These are phyloP conservation scores for Xylaria digitata DNA, from an alignment of 2,329 filamentous ascomycete species.

Conservation along the genomic window DNA sequence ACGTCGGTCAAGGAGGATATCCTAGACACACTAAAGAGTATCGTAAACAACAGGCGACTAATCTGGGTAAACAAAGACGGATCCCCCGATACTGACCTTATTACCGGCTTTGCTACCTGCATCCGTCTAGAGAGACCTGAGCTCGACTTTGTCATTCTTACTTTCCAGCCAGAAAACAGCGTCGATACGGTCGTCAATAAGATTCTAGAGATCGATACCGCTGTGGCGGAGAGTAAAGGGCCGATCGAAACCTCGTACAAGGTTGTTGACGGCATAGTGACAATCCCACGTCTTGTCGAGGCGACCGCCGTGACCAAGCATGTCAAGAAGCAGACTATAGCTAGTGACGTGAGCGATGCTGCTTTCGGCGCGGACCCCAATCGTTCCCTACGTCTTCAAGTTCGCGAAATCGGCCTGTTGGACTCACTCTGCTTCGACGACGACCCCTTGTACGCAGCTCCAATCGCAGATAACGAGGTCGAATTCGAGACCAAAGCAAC, in stretches of 20 bases:
- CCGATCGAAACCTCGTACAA: slow-evolving; percentile 26
- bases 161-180: slow-evolving; percentile 14
- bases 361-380: slow-evolving; percentile 18
- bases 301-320: slow-evolving; percentile 15
- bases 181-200: slow-evolving; percentile 9
- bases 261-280: slow-evolving; percentile 15
- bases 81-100: slow-evolving; percentile 23
- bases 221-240: slow-evolving; percentile 2
- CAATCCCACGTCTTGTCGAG: slow-evolving; percentile 19
- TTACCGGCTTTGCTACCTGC: slow-evolving; percentile 25
- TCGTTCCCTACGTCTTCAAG: slow-evolving; percentile 27
- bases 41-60: slow-evolving; percentile 22
- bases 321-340: slow-evolving; percentile 16
- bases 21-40: slow-evolving; percentile 15
- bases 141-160: slow-evolving; percentile 23
- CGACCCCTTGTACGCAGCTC: slow-evolving; percentile 23
- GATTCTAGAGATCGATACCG: slow-evolving; percentile 24
- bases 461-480: slow-evolving; percentile 32
- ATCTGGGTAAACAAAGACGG: slow-evolving; percentile 32
- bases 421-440: slow-evolving; percentile 41
- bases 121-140: slow-evolving; percentile 24
- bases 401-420: slow-evolving; percentile 34
- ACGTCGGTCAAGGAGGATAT: slow-evolving; percentile 20
- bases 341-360: slow-evolving; percentile 11
- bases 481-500: slow-evolving; percentile 40